These are phyloP conservation scores for Arthrobotrys iridis DNA, from an alignment of 2,329 filamentous ascomycete species.

Conservation along the genomic window DNA sequence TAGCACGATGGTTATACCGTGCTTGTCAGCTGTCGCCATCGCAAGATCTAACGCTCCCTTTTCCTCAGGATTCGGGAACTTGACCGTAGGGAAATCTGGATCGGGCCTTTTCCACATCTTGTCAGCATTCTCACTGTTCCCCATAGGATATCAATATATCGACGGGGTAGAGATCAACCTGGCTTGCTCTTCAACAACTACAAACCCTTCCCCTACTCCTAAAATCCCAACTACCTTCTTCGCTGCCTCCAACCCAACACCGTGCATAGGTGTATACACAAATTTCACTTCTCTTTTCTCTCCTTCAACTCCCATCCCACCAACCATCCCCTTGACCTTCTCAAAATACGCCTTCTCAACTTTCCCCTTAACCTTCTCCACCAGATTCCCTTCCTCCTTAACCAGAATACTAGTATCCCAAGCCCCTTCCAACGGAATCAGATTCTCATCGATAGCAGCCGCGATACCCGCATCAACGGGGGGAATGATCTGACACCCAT, in stretches of 20 bases:
- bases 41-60: conserved; percentile 71
- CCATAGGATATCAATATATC: conserved; percentile 61
- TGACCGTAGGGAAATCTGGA: conserved; percentile 72
- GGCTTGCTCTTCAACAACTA: conserved; percentile 62
- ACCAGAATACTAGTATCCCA: conserved; percentile 61
- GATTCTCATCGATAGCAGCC: conserved; percentile 67
- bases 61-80: conserved; percentile 74
- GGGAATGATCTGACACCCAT: conserved; percentile 73
- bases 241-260: conserved; percentile 67
- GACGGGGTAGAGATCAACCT: not conserved
- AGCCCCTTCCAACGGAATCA: conserved; percentile 64
- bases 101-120: conserved; percentile 66
- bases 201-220: conserved; percentile 63
- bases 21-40: conserved; percentile 67
- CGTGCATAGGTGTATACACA: conserved; percentile 70
- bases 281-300: conserved; percentile 59
- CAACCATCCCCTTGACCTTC: conserved; percentile 42
- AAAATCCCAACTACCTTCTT: conserved; percentile 61
- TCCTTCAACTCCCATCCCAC: conserved; percentile 18
- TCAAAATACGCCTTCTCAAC: conserved; percentile 63
- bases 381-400: conserved; percentile 59
- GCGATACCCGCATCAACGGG: conserved; percentile 71
- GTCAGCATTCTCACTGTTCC: not conserved
- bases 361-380: conserved; percentile 63
- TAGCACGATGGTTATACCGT: conserved; percentile 67